Evolutionary conservation across 2,329 filamentous ascomycete genomes (phyloP).

Genomic region (Alternaria sp.): DNA sequence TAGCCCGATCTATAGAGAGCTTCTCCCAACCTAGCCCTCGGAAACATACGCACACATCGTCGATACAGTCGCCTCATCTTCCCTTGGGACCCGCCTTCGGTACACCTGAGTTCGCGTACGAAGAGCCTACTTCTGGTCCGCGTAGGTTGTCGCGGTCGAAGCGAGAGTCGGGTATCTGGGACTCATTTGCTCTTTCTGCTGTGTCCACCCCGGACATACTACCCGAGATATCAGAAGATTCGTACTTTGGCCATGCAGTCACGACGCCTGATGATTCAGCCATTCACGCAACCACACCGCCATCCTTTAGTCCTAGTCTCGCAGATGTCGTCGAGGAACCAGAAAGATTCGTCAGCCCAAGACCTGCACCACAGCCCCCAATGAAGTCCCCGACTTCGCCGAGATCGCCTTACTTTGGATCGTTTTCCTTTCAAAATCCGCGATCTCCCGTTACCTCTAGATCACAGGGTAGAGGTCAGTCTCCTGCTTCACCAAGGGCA

Average conservation of each 20-base stretch:
- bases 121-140: not conserved
- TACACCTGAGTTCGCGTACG: slow-evolving; percentile 21
- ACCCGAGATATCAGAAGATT: slow-evolving; percentile 38
- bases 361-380: slow-evolving; percentile 43
- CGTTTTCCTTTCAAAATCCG: slow-evolving; percentile 34
- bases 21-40: slow-evolving; percentile 60
- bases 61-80: slow-evolving; percentile 48
- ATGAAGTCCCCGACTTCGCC: slow-evolving; percentile 31
- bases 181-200: slow-evolving; percentile 31
- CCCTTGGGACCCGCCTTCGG: slow-evolving; percentile 28
- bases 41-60: slow-evolving; percentile 47
- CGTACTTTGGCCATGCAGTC: slow-evolving; percentile 48
- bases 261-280: slow-evolving; percentile 52
- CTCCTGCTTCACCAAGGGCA: slow-evolving; percentile 32
- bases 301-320: slow-evolving; percentile 46
- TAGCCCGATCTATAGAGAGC: slow-evolving; percentile 55
- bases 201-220: slow-evolving; percentile 23
- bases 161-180: slow-evolving; percentile 44
- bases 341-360: slow-evolving; percentile 41
- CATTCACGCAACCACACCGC: slow-evolving; percentile 47
- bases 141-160: slow-evolving; percentile 23
- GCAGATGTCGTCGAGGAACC: slow-evolving; percentile 48
- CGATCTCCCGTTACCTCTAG: slow-evolving; percentile 26
- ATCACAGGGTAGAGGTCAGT: slow-evolving; percentile 26
- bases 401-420: slow-evolving; percentile 35